phyloP scores from a whole-genome alignment of 768 basidiomycete species.

The Tricholoma furcatifolium region DNA sequence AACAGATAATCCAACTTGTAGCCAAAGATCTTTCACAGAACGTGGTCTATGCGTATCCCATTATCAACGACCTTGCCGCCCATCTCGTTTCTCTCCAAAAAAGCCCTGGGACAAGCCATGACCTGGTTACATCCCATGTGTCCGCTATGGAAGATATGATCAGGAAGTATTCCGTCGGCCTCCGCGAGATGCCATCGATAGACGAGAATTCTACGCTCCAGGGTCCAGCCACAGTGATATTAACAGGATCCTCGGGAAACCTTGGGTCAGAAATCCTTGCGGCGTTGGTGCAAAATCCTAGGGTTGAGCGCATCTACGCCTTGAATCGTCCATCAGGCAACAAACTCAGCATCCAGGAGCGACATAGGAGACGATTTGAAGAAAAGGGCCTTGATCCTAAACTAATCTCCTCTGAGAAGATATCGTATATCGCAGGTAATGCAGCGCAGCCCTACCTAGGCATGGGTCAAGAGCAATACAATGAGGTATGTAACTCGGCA shows the following conservation, averaged over 20 bases:
- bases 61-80: conserved; percentile 18
- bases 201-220: neutral
- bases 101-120: neutral
- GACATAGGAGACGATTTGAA: conserved; percentile 15
- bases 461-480: conserved; percentile 7
- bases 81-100: neutral
- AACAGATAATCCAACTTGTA: conserved; percentile 1
- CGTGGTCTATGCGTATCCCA: conserved; percentile 44
- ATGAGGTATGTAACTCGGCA: conserved; percentile 6
- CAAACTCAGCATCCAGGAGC: conserved; percentile 2
- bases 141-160: conserved; percentile 33
- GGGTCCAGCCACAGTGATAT: conserved; percentile 1
- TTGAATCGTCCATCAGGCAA: conserved; percentile 21
- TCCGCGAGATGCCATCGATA: conserved; percentile 7
- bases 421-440: conserved; percentile 17
- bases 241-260: conserved; percentile 29
- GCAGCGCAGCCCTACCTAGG: conserved; percentile 9
- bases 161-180: conserved; percentile 27
- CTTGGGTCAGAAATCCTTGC: conserved; percentile 22
- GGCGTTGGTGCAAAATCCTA: conserved; percentile 22
- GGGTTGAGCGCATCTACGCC: conserved; percentile 40
- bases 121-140: neutral
- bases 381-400: conserved; percentile 15
- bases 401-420: conserved; percentile 11
- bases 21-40: conserved; percentile 29